phyloP scores from a whole-genome alignment of 129 eudicot species.

The Helichrysum umbraculigerum region DNA sequence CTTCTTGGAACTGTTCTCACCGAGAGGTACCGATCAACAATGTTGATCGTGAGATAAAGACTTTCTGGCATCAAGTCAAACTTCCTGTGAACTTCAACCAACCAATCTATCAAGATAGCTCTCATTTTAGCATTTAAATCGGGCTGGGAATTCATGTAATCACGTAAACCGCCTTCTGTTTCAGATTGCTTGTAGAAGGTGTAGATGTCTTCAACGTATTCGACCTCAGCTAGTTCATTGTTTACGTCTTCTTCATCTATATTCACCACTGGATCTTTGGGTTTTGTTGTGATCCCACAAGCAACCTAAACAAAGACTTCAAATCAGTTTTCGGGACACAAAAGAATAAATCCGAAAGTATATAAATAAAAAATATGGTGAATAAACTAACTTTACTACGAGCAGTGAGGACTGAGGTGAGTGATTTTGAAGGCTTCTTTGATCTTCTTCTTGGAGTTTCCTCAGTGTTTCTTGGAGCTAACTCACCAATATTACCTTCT shows the following conservation, averaged over 20 bases:
- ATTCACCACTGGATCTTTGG: constrained; percentile 49
- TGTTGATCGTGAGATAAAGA: constrained; percentile 72
- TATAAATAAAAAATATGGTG: not conserved
- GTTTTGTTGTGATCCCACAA: constrained; percentile 62
- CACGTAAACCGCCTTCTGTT: constrained; percentile 55
- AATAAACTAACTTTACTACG: constrained; percentile 65
- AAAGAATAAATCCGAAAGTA: not conserved
- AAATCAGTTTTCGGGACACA: not conserved
- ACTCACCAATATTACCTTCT: constrained; percentile 34
- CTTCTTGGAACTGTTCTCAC: constrained; percentile 52
- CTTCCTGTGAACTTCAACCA: constrained; percentile 82
- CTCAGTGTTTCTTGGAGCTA: constrained; percentile 32
- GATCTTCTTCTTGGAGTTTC: constrained; percentile 33
- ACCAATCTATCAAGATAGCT: constrained; percentile 79
- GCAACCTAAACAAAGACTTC: constrained; percentile 49
- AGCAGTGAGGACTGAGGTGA: constrained; percentile 72
- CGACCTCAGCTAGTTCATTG: constrained; percentile 78
- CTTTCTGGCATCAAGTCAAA: constrained; percentile 78
- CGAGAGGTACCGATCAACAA: constrained; percentile 74
- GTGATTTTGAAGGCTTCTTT: constrained; percentile 47
- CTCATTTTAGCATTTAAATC: constrained; percentile 76
- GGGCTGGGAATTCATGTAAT: constrained; percentile 72
- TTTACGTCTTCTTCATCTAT: constrained; percentile 68
- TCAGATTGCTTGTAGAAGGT: constrained; percentile 68
- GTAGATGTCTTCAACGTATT: constrained; percentile 92